These are phyloP conservation scores for Parastagonospora nodorum DNA, from an alignment of 2,329 filamentous ascomycete genomes.

Conservation along the genomic window DNA sequence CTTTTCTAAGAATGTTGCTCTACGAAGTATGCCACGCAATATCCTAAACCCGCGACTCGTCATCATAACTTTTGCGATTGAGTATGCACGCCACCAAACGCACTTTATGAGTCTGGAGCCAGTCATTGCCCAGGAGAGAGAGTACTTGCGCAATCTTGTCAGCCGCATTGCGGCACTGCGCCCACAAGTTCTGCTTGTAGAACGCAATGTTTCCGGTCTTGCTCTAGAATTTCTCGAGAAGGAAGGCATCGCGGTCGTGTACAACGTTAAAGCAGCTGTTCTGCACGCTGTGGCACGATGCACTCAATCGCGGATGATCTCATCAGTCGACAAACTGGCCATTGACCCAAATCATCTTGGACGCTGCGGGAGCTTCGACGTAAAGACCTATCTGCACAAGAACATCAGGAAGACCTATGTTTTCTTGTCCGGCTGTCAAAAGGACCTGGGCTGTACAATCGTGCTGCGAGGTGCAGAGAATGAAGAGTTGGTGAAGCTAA, in stretches of 20 bases:
- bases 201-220: slow-evolving; percentile 89
- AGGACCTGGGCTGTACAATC: slow-evolving; percentile 92
- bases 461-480: slow-evolving; percentile 82
- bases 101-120: slow-evolving; percentile 99
- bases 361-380: slow-evolving; percentile 83
- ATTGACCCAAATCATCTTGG: slow-evolving; percentile 76
- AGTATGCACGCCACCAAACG: slow-evolving; percentile 89
- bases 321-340: slow-evolving; percentile 91
- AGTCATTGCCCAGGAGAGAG: slow-evolving; percentile 93
- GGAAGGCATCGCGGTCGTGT: slow-evolving; percentile 88
- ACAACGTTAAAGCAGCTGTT: slow-evolving; percentile 95
- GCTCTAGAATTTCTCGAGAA: slow-evolving; percentile 87
- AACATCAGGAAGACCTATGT: slow-evolving; percentile 92
- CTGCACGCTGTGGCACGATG: slow-evolving; percentile 93
- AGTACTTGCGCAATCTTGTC: slow-evolving; percentile 89
- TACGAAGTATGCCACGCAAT: slow-evolving; percentile 93
- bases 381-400: slow-evolving; percentile 90
- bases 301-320: slow-evolving; percentile 88
- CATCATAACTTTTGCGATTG: slow-evolving; percentile 92
- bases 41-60: slow-evolving; percentile 85
- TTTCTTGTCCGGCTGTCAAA: slow-evolving; percentile 87
- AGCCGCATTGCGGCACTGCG: slow-evolving; percentile 85
- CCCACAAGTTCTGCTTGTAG: slow-evolving; percentile 86
- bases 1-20: slow-evolving; percentile 93
- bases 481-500: slow-evolving; percentile 74